A percentile compares a stretch with the other conserved stretches of the same genome.
Conservation (phyloP, 192 early-diverging fungal genomes). For the Coemansia furcata region DNA sequence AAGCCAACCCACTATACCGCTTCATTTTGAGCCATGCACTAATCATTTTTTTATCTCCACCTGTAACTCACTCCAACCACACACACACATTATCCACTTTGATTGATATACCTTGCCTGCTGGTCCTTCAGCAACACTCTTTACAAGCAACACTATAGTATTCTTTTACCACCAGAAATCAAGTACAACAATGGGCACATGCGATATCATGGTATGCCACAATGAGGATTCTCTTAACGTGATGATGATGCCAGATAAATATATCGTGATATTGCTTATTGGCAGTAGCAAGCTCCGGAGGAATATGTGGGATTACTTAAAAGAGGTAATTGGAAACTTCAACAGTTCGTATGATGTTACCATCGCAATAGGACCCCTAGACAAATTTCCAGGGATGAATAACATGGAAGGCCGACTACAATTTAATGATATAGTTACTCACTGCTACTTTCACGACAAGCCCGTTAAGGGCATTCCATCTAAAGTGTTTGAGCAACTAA, state of each 20-base stretch:
- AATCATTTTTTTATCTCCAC: not conserved
- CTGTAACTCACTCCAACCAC: not conserved
- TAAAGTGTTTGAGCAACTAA: not conserved
- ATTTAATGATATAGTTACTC: not conserved
- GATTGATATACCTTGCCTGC: not conserved
- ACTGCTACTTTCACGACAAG: not conserved
- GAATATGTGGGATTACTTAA: not conserved
- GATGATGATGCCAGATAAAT: not conserved
- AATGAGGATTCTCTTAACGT: not conserved
- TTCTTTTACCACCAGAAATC: not conserved
- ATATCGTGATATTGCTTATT: not conserved
- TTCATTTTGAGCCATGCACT: not conserved
- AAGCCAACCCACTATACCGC: not conserved
- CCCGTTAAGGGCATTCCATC: not conserved
- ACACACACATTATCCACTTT: not conserved
- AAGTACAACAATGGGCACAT: not conserved
- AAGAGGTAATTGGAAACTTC: not conserved
- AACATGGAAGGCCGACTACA: not conserved
- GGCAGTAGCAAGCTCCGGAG: not conserved
- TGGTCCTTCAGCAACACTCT: not conserved
- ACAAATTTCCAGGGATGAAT: not conserved
- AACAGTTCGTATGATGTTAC: not conserved
- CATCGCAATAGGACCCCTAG: not conserved
- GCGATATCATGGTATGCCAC: not conserved
- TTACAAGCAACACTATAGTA: not conserved